Base-by-base conservation (phyloP, 1,284 basidiomycete genomes). In the Ceratobasidium sp. region DNA sequence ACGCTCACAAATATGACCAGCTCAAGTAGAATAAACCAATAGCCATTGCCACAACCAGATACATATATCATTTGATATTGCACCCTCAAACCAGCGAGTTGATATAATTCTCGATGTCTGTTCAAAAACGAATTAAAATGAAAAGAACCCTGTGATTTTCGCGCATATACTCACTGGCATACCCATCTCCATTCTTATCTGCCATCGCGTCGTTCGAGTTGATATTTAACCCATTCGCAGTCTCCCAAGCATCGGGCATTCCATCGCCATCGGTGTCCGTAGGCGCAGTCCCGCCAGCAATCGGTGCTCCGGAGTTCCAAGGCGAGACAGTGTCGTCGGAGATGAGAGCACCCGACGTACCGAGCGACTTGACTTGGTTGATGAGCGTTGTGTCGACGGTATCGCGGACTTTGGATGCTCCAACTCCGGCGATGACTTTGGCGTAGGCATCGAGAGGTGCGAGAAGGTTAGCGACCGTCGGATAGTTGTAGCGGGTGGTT, bases 91-190 rank as follows among this genome's bases (percentile, higher is more conserved):
- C 80, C 66, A 82, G 77, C 5, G 81, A 82, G 74, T 83, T 83
- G 78, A 81, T 78, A 53, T 82, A 82, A 75, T 83, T 83, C 73
- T 82, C 82, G 56, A 82, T 83, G 65, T 82, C 81, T 83, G 50
- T 29, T 19, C 36, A 11, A 41, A 48, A 56, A 33, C 6, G 19
- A 53, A 31, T 19, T 44, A 31, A 53, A 54, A n/a, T 47, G 19
- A 53, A 45, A 50, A 41, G 36, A 59, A 22, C 50, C 5, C 45
- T 11, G 22, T 48, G 53, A 48, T 56, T 41, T 51, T 56, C 17
- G 27, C 53, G 41, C 1, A 44, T 27, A 44, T 17, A 80, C 82
- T 76, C 75, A 84, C 83, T 82, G 3, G 82, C 80, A 76, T 84
- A 83, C 14, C 83, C 82, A 75, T 84, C 82, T 47, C 82, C 82